Evolutionary conservation across 2,329 filamentous ascomycete genomes (phyloP).

Genomic region (Exserohilum turcica): DNA sequence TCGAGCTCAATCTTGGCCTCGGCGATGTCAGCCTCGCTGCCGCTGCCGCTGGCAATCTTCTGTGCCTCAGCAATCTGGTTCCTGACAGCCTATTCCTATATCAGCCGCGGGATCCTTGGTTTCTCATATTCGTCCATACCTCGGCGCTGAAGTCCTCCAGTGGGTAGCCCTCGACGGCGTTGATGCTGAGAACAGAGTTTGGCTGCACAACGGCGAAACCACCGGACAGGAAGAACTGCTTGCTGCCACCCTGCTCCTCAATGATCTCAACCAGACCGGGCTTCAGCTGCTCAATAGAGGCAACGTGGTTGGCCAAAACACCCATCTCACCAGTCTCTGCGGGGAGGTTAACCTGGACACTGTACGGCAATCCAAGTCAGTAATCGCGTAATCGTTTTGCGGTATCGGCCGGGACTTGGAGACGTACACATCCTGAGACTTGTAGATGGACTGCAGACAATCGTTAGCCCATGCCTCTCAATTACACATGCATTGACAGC

Average conservation of each 20-base stretch:
- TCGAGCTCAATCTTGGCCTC: conserved; percentile 99
- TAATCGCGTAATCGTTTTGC: conserved; percentile 29
- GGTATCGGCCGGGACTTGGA: conserved; percentile 34
- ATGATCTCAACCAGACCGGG: conserved; percentile 93
- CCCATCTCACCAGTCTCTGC: conserved; percentile 99
- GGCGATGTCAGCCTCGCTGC: conserved; percentile 95
- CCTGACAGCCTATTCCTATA: conserved; percentile 66
- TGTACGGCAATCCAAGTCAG: conserved; percentile 50
- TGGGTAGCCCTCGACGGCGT: conserved; percentile 92
- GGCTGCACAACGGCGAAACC: conserved; percentile 98
- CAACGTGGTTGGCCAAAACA: conserved; percentile 98
- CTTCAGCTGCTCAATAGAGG: conserved; percentile 98
- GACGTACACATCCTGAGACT: conserved; percentile 72
- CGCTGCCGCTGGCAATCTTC: conserved; percentile 87
- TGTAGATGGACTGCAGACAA: conserved; percentile 66
- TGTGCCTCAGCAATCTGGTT: conserved; percentile 92
- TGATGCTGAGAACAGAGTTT: conserved; percentile 93
- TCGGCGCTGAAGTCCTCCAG: conserved; percentile 96
- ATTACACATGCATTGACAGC: neutral
- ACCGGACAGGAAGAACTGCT: conserved; percentile 98
- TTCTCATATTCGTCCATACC: conserved; percentile 43
- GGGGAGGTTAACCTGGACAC: conserved; percentile 97
- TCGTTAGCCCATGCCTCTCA: conserved; percentile 29
- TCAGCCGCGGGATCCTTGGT: conserved; percentile 18
- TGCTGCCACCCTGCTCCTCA: conserved; percentile 86